These are phyloP conservation scores for Mortierella sp. DNA, from an alignment of 371 early-diverging fungal genomes.

Conservation along the genomic window DNA sequence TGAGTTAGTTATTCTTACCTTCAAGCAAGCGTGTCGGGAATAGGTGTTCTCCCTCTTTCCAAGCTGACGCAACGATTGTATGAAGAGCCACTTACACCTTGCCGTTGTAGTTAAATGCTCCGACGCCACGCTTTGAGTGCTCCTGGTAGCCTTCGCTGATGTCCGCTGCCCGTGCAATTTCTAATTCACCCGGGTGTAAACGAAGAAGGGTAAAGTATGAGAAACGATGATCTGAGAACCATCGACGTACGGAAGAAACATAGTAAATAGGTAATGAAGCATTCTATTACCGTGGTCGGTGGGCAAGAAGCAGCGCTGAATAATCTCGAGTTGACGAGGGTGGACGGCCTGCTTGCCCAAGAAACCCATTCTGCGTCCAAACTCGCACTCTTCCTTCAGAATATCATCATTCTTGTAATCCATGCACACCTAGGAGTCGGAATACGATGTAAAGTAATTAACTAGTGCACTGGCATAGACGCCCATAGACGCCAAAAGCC, in stretches of 20 bases:
- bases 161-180: constrained; percentile 71
- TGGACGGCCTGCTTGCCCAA: constrained; percentile 94
- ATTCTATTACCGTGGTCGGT: constrained; percentile 72
- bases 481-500: too few relatives aligned
- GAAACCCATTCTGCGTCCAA: constrained; percentile 93
- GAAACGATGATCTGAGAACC: background rate
- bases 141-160: constrained; percentile 78
- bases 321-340: constrained; percentile 87
- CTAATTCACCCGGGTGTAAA: constrained; percentile 36
- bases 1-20: background rate
- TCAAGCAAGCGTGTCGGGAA: too few relatives aligned
- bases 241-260: too few relatives aligned
- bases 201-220: background rate
- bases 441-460: background rate
- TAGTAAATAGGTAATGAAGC: too few relatives aligned
- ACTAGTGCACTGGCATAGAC: background rate
- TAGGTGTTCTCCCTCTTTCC: too few relatives aligned
- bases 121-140: constrained; percentile 78
- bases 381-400: constrained; percentile 83
- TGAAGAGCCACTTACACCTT: constrained; percentile 74
- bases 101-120: constrained; percentile 92
- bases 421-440: constrained; percentile 78
- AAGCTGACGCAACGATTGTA: too few relatives aligned
- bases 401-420: constrained; percentile 80
- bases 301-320: constrained; percentile 85